Evolutionary conservation across 441 rosid species (phyloP), one percentile per base, ranked within the genome.

Genomic region (Adansonia grandidieri): DNA sequence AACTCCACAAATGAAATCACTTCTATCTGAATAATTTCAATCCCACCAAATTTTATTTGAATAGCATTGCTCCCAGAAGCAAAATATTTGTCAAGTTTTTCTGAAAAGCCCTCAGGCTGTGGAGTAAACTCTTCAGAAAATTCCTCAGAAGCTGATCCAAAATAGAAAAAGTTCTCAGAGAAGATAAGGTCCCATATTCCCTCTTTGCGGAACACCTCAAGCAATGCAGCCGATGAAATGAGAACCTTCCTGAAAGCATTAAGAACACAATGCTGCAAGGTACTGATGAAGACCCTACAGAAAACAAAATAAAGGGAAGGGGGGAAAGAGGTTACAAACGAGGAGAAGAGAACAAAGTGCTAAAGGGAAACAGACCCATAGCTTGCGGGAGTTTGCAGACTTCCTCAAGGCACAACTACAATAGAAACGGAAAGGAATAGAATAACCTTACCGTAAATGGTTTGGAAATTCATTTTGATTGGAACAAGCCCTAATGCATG

Each of bases 121-220:
- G 64, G 47, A 72, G 56, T 71, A 81, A 64, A 42, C 67, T 82
- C 93, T 80, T 73, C 85, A 80, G 80, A 74, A 73, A 80, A 75
- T 79, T 84, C 89, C 77, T 83, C 91, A 58, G 84, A 83, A 74
- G 83, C 57, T 6, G 82, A 77, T 68, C 82, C 86, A 79, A 85
- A 90, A 85, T 91, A 88, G 88, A 92, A 92, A 82, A 91, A 87
- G 61, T 89, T 87, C 80, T 92, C 97, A 32, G 97, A 92, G 86
- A 92, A 92, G 67, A 92, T 79, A 81, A 92, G 92, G 78, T 90
- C 95, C 97, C 97, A 92, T 61, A 92, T 70, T 32, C 97, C 89
- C 81, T 91, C 95, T 71, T 86, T 88, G 81, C 97, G 85, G 20
- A 90, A 84, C 73, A 87, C 79, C 82, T 90, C 92, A 69, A 92